Evolutionary conservation across 2,329 filamentous ascomycete species (phyloP).

Genomic region (Trichoderma sp.): DNA sequence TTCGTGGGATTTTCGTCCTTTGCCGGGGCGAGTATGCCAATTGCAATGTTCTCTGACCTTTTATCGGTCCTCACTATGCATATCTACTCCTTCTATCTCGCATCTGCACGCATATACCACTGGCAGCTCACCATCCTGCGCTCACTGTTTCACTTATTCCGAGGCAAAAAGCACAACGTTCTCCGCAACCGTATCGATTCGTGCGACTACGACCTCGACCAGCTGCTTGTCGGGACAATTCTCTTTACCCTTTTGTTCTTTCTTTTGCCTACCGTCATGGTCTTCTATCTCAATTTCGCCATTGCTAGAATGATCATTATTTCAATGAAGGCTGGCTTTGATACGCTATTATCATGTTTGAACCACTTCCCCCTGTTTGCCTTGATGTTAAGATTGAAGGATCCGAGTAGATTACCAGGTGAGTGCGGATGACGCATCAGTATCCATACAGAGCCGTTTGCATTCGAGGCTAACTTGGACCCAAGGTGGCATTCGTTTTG

Average conservation of each 20-base stretch:
- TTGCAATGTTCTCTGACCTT: constrained; percentile 92
- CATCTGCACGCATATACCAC: constrained; percentile 94
- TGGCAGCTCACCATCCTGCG: constrained; percentile 98
- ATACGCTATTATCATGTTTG: constrained; percentile 88
- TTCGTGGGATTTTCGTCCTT: constrained; percentile 95
- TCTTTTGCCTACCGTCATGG: constrained; percentile 88
- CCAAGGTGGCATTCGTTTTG: constrained; percentile 75
- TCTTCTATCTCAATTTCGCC: constrained; percentile 97
- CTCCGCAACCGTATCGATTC: constrained; percentile 97
- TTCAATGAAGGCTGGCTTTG: constrained; percentile 84
- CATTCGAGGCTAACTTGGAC: constrained; percentile 4
- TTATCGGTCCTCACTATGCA: constrained; percentile 90
- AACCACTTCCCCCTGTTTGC: constrained; percentile 99
- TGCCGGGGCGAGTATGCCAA: constrained; percentile 94
- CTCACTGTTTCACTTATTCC: constrained; percentile 97
- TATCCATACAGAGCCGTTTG: neutral
- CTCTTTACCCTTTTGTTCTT: constrained; percentile 96
- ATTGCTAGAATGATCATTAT: constrained; percentile 95
- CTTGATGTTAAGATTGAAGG: constrained; percentile 93
- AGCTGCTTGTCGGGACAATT: constrained; percentile 93
- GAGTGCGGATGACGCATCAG: constrained; percentile 33
- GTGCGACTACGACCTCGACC: constrained; percentile 97
- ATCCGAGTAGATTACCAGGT: constrained; percentile 86
- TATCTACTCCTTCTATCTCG: constrained; percentile 97
- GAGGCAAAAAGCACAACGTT: constrained; percentile 96